A percentile compares a stretch with the other conserved stretches of the same genome.
Evolutionary conservation across 176 grass and related monocot genomes (phyloP).

Genomic region (Metroxylon sagu): DNA sequence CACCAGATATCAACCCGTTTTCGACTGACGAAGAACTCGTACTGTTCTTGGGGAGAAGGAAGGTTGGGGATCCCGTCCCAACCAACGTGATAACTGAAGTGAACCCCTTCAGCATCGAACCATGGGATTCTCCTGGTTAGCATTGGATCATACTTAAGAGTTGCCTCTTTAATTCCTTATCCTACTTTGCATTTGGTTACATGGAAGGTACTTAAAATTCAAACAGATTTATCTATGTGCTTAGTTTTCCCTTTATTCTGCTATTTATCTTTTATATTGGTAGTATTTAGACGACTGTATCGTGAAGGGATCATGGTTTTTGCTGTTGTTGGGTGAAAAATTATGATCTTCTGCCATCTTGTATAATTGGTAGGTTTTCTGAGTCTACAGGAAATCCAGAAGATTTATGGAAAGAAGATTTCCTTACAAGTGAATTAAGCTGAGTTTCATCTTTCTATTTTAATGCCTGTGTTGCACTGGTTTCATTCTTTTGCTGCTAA

Average conservation of each 20-base stretch:
- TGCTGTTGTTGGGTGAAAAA: too few species aligned
- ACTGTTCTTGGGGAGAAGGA: slow-evolving; percentile 31
- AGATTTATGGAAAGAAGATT: too few species aligned
- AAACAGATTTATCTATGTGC: background rate
- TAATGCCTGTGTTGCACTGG: too few species aligned
- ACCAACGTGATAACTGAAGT: slow-evolving; percentile 24
- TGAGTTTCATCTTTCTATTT: too few species aligned
- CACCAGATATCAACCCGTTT: slow-evolving; percentile 13
- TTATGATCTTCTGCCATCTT: too few species aligned
- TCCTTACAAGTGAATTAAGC: too few species aligned
- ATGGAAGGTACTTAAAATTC: background rate
- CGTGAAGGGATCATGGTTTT: too few species aligned
- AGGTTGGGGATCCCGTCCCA: slow-evolving; percentile 22
- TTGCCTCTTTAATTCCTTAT: slow-evolving; percentile 14
- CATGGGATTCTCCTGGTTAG: slow-evolving; percentile 30
- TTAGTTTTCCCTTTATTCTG: background rate
- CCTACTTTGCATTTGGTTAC: background rate
- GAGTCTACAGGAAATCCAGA: too few species aligned
- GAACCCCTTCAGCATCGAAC: slow-evolving; percentile 16
- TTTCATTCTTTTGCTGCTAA: too few species aligned
- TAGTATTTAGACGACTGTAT: too few species aligned
- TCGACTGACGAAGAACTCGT: slow-evolving; percentile 39
- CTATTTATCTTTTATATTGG: too few species aligned
- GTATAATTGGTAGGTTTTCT: too few species aligned
- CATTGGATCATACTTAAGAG: slow-evolving; percentile 2